Evolutionary conservation across 2,329 filamentous ascomycete genomes (phyloP).

Genomic region (Neonectria neomacrospora): DNA sequence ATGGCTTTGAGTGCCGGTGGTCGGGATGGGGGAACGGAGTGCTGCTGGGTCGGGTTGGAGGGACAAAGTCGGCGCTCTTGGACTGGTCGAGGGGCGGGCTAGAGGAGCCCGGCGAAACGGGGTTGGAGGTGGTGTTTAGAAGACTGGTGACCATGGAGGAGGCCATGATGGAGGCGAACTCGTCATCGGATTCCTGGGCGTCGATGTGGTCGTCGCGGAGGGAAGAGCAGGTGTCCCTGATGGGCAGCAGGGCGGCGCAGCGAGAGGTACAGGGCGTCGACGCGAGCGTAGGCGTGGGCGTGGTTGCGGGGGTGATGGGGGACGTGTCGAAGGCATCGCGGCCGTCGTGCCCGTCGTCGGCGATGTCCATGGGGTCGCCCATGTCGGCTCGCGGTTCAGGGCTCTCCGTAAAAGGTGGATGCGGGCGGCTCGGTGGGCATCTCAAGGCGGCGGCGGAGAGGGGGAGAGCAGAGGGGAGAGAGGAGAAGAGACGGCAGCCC

Average conservation of each 20-base stretch:
- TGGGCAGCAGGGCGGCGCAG: conserved; percentile 38
- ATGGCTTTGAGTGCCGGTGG: conserved; percentile 51
- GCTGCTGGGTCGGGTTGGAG: conserved; percentile 63
- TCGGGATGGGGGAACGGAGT: conserved; percentile 69
- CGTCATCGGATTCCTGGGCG: conserved; percentile 43
- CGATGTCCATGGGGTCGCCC: conserved; percentile 43
- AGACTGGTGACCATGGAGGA: conserved; percentile 51
- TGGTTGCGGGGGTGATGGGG: conserved; percentile 20
- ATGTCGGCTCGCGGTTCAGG: conserved; percentile 36
- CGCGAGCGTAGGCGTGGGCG: conserved; percentile 24
- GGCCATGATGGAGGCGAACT: conserved; percentile 52
- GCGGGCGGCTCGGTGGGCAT: conserved; percentile 40
- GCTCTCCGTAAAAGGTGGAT: conserved; percentile 40
- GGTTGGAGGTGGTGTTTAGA: conserved; percentile 60
- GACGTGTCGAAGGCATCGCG: conserved; percentile 7
- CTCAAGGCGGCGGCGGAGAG: conserved; percentile 29
- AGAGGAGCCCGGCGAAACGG: conserved; percentile 64
- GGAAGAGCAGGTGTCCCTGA: conserved; percentile 38
- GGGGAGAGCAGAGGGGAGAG: background rate
- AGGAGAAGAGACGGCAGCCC: background rate
- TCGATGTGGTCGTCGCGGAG: conserved; percentile 32
- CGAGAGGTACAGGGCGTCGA: conserved; percentile 34
- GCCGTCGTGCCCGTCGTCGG: conserved; percentile 35
- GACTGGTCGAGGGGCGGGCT: conserved; percentile 62
- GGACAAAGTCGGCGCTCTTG: conserved; percentile 53